These are phyloP conservation scores for Saccharomyces jurei DNA, from an alignment of 805 yeast genomes.

Conservation along the genomic window DNA sequence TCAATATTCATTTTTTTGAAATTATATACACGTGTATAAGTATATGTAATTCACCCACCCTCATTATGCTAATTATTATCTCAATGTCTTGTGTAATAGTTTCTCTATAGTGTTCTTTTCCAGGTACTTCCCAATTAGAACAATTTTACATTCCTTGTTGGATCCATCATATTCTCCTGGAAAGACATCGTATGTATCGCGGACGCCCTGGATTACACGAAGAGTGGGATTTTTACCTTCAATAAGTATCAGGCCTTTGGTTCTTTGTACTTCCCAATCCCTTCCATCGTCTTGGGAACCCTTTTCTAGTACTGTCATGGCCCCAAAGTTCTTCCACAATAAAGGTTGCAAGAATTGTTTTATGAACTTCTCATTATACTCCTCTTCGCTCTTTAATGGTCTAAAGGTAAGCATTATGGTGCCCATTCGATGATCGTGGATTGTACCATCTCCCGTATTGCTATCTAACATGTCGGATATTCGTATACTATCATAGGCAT, in stretches of 20 bases:
- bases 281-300: conserved; percentile 1
- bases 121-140: conserved; percentile 67
- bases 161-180: conserved; percentile 30
- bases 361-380: conserved; percentile 43
- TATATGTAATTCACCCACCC: not conserved
- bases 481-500: conserved; percentile 54
- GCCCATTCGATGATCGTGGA: conserved; percentile 46
- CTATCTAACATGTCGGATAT: conserved; percentile 22
- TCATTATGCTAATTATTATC: not conserved
- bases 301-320: conserved; percentile 32
- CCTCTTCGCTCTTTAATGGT: conserved; percentile 25
- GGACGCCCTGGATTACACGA: conserved; percentile 79
- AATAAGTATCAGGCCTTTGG: conserved; percentile 65
- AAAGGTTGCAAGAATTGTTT: conserved; percentile 52
- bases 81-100: conserved; percentile 12
- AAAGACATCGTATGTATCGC: conserved; percentile 81
- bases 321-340: conserved; percentile 58
- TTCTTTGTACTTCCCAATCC: conserved; percentile 61
- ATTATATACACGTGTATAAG: not conserved
- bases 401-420: conserved; percentile 46
- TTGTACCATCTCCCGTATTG: conserved; percentile 13
- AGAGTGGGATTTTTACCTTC: conserved; percentile 31
- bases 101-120: conserved; percentile 29
- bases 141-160: conserved; percentile 46
- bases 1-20: not conserved